Conservation (phyloP, 805 yeast species). For the Cyberlindnera xishuangbannaensis region DNA sequence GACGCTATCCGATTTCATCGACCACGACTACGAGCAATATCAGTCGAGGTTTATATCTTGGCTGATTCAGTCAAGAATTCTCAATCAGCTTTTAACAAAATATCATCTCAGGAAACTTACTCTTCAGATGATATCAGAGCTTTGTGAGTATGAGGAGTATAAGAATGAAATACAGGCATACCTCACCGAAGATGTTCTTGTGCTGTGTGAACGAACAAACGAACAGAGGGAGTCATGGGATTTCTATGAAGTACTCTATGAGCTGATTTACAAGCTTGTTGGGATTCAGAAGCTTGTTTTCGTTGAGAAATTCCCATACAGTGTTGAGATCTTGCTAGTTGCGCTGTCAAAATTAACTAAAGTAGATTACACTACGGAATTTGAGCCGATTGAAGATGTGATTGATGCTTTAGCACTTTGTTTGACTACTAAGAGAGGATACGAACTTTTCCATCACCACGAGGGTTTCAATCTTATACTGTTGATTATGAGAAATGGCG, state of each 20-base stretch:
- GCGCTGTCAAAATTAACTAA: constrained; percentile 3
- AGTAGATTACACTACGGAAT: neutral
- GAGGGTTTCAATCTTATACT: constrained; percentile 19
- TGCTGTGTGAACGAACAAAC: neutral
- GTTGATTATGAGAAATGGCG: constrained; percentile 7
- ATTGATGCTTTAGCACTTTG: constrained; percentile 12
- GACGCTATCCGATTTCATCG: constrained; percentile 15
- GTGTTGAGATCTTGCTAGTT: constrained; percentile 11
- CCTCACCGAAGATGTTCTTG: constrained; percentile 4
- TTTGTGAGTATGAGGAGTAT: constrained; percentile 6
- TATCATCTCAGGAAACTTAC: neutral
- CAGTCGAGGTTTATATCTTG: constrained; percentile 5
- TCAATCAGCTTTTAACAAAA: neutral
- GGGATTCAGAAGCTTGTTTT: constrained; percentile 2
- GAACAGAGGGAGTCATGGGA: constrained; percentile 1
- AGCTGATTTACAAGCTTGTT: constrained; percentile 8
- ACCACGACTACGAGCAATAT: constrained; percentile 11
- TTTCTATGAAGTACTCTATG: neutral
- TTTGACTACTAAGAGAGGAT: constrained; percentile 7
- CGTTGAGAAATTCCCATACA: constrained; percentile 5
- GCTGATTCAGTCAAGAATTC: constrained; percentile 3
- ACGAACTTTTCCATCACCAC: constrained; percentile 9
- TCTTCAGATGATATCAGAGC: constrained; percentile 4
- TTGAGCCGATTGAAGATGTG: constrained; percentile 9
- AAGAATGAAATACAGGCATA: neutral